These are phyloP conservation scores for Microbotryomycetes sp. DNA, from an alignment of 1,284 basidiomycete species.

Conservation along the genomic window DNA sequence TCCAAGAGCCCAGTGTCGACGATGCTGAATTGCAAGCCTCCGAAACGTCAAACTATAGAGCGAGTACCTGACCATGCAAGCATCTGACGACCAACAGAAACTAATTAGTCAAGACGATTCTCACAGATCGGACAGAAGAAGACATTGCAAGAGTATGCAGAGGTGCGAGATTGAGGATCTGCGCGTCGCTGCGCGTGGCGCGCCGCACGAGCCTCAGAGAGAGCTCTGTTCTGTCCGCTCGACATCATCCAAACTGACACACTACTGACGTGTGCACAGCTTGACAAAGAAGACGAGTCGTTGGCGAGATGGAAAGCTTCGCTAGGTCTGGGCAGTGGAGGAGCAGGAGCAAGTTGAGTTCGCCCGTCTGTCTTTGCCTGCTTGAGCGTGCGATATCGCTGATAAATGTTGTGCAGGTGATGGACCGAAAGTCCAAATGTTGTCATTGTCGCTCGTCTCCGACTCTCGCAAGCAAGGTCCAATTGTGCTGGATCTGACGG, in stretches of 20 bases:
- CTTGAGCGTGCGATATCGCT: slow-evolving; percentile 38
- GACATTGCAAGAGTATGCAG: slow-evolving; percentile 50
- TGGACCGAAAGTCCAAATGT: slow-evolving; percentile 20
- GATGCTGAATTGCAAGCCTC: slow-evolving; percentile 19
- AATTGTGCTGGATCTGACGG: slow-evolving; percentile 48
- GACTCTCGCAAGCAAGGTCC: slow-evolving; percentile 42
- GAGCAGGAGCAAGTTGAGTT: slow-evolving; percentile 39
- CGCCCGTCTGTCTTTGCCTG: no score
- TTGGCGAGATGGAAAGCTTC: slow-evolving; percentile 78
- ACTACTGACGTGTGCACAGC: no score
- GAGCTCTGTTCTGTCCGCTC: slow-evolving; percentile 12
- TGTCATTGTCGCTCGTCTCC: slow-evolving; percentile 47
- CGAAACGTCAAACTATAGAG: slow-evolving; percentile 22
- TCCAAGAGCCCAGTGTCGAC: not conserved
- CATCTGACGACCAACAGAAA: not conserved
- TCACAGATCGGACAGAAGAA: slow-evolving; percentile 44
- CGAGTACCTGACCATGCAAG: not conserved
- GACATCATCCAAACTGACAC: slow-evolving; percentile 38
- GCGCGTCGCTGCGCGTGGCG: not conserved
- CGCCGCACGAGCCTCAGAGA: slow-evolving; percentile 19
- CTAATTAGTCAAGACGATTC: no score
- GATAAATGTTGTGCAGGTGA: no score
- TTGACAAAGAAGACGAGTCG: slow-evolving; percentile 79
- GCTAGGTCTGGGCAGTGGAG: slow-evolving; percentile 66
- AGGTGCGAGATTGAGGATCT: slow-evolving; percentile 35